Base-by-base conservation (phyloP, 768 basidiomycete species). In the Lentinula guzmanii region DNA sequence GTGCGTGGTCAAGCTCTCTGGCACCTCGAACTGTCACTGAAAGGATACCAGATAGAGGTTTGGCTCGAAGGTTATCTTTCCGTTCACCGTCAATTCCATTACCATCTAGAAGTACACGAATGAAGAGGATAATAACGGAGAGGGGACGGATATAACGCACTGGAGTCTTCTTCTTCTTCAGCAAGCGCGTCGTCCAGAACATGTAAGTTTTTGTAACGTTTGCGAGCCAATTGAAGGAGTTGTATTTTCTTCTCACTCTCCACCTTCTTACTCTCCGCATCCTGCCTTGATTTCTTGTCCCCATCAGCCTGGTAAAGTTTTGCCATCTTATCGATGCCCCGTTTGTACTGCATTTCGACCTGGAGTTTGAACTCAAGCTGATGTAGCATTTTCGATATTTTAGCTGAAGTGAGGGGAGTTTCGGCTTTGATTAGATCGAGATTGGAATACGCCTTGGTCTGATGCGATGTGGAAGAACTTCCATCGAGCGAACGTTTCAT, bases 281-380 rank as follows among this genome's bases (percentile, higher is more conserved):
- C 96, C 11, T 85, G 86, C 69, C 91, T 85, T 48, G 95, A 90
- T 72, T 93, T 93, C 83, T 96, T 96, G 79, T 99, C 97, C 58
- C 95, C 96, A 69, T 99, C 97, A 5, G 90, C 92, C 68, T 93
- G 87, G 72, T 98, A 98, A 35, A 98, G 82, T 74, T 91, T 95
- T 41, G 89, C 91, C 97, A 99, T 99, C 79, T 98, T 98, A 76
- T 98, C 95, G 65, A 98, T 97, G 45, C 97, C 97, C 72, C 89
- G 84, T 80, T 95, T 96, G 80, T 98, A 98, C 76, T 98, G 95
- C 77, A 90, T 85, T 76, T 99, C 97, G 65, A 99, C 93, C 74
- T 96, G 93, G 60, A 98, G 86, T 77, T 99, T 99, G 85, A 98
- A 99, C 75, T 98, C 95, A 64, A 99, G 87, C 74, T 98, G 95